Evolutionary conservation across 140 eudicot species (phyloP).

Genomic region (Erigeron philadelphicus): DNA sequence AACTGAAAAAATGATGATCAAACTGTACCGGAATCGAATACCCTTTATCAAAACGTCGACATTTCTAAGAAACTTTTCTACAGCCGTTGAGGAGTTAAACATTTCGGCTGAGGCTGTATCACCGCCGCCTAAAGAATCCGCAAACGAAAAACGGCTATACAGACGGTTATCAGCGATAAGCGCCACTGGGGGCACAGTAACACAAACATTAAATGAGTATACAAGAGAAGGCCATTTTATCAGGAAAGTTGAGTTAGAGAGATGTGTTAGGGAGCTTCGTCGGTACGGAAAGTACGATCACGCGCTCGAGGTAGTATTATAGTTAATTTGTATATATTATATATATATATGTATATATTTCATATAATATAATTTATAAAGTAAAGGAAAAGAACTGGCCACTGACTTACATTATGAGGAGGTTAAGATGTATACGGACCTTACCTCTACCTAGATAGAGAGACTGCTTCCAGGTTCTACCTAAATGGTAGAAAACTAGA

Average conservation of each 20-base stretch:
- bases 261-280: conserved; percentile 59
- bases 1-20: conserved; percentile 15
- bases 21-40: conserved; percentile 22
- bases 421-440: too few species aligned
- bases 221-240: conserved; percentile 43
- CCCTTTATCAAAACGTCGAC: neutral
- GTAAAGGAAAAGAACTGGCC: too few species aligned
- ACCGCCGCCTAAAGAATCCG: conserved; percentile 11
- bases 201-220: conserved; percentile 44
- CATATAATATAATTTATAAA: too few species aligned
- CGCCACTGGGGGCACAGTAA: conserved; percentile 41
- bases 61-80: conserved; percentile 1
- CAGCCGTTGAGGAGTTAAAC: conserved; percentile 17
- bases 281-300: conserved; percentile 36
- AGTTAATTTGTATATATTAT: neutral
- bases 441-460: too few species aligned
- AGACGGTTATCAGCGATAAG: conserved; percentile 61
- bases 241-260: conserved; percentile 36
- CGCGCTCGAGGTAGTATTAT: conserved; percentile 51
- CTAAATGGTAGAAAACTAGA: too few species aligned
- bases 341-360: neutral
- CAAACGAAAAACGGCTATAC: conserved; percentile 26
- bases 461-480: too few species aligned
- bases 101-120: conserved; percentile 10
- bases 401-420: too few species aligned